Conservation (phyloP, 177 flowering plant species). For the Tripterygium wilfordii region DNA sequence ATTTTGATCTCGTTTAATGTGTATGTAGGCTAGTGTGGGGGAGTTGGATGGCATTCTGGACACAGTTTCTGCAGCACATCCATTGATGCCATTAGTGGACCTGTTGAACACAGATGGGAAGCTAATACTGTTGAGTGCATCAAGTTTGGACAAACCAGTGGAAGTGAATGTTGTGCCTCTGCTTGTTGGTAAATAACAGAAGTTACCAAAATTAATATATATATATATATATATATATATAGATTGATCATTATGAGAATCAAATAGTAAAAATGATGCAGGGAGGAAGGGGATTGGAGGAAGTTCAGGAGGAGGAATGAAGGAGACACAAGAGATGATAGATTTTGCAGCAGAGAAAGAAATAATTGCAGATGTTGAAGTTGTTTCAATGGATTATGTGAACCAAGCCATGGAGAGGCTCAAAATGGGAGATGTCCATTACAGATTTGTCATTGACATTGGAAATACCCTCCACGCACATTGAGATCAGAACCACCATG, state of each 20-base stretch:
- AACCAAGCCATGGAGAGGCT: constrained; percentile 30
- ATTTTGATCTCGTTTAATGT: too few relatives aligned
- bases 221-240: too few relatives aligned
- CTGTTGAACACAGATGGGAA: constrained; percentile 32
- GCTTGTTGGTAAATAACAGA: constrained; percentile 32
- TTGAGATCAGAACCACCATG: too few relatives aligned
- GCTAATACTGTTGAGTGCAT: constrained; percentile 31
- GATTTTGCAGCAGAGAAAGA: constrained; percentile 34
- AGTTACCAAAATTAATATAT: too few relatives aligned
- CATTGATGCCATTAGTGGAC: constrained; percentile 20
- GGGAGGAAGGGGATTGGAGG: constrained; percentile 29
- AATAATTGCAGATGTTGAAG: constrained; percentile 24
- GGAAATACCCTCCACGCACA: too few relatives aligned
- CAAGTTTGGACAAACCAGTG: constrained; percentile 25
- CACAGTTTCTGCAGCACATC: constrained; percentile 33
- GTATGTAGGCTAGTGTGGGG: constrained; percentile 28
- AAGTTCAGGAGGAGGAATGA: constrained; percentile 21
- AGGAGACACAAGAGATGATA: constrained; percentile 40
- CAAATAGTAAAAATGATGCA: background rate
- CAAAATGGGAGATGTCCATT: constrained; percentile 21
- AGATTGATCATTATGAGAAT: too few relatives aligned
- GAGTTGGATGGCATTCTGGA: constrained; percentile 39
- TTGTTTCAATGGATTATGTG: constrained; percentile 28
- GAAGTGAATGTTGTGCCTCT: constrained; percentile 25
- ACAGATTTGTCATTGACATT: constrained; percentile 31